Conservation (phyloP, 2,329 filamentous ascomycete genomes). For the Microcyclosporella mali region DNA sequence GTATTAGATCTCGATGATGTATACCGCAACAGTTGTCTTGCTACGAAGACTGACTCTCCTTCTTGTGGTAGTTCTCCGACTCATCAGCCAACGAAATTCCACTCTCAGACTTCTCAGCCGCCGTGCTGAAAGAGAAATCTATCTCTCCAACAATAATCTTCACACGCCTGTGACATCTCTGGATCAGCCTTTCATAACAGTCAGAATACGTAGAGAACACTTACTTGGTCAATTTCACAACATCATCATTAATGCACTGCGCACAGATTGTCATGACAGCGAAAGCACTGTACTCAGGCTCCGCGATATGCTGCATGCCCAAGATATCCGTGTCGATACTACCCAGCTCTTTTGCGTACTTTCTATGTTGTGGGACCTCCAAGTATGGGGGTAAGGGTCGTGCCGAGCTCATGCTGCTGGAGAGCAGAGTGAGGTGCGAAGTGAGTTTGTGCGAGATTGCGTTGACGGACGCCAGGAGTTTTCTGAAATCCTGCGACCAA, state of each 20-base stretch:
- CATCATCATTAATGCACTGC: slow-evolving; percentile 60
- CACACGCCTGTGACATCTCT: slow-evolving; percentile 38
- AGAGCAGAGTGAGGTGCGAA: slow-evolving; percentile 61
- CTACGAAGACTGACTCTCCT: no score
- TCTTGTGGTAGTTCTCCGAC: no score
- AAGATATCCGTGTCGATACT: slow-evolving; percentile 55
- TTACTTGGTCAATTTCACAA: slow-evolving; percentile 51
- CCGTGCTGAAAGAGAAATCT: slow-evolving; percentile 56
- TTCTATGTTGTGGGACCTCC: slow-evolving; percentile 55
- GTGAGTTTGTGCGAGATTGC: slow-evolving; percentile 62
- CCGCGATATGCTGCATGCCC: slow-evolving; percentile 50
- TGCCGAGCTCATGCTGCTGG: slow-evolving; percentile 58
- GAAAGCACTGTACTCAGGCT: slow-evolving; percentile 68
- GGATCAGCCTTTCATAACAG: slow-evolving; percentile 47
- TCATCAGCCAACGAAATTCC: slow-evolving; percentile 32
- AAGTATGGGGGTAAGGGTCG: slow-evolving; percentile 66
- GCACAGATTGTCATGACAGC: slow-evolving; percentile 67
- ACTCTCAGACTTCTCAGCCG: slow-evolving; percentile 42
- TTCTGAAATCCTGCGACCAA: slow-evolving; percentile 58
- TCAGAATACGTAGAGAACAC: slow-evolving; percentile 46
- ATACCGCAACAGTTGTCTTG: no score
- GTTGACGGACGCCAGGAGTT: slow-evolving; percentile 50
- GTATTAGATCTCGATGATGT: no score
- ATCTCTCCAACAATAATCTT: slow-evolving; percentile 63
- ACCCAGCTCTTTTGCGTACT: slow-evolving; percentile 53